phyloP scores from a whole-genome alignment of 2,329 filamentous ascomycete genomes.

The Colletotrichum phormii region DNA sequence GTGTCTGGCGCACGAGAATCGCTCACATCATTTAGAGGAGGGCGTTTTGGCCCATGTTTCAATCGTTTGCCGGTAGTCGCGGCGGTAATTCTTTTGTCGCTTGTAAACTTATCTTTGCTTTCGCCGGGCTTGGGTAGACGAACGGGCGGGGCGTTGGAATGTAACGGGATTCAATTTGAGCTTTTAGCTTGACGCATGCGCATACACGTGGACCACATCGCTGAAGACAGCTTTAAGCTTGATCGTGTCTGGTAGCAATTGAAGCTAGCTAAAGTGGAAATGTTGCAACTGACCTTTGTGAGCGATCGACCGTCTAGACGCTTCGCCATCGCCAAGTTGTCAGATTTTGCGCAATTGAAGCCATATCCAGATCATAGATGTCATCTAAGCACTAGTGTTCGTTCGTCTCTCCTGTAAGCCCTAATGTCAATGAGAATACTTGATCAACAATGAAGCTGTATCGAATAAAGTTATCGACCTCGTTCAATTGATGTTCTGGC shows the following conservation, averaged over 20 bases:
- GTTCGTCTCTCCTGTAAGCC: too few relatives aligned
- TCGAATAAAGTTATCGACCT: too few relatives aligned
- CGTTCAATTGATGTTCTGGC: neutral
- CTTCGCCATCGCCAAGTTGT: neutral
- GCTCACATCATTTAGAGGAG: neutral
- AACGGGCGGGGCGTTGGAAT: neutral
- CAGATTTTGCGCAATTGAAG: neutral
- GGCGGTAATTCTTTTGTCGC: slow-evolving; percentile 3
- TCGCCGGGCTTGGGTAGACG: neutral
- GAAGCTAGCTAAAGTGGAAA: neutral
- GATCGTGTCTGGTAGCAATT: neutral
- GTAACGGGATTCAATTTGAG: neutral
- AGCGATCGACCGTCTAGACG: too few relatives aligned
- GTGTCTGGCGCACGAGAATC: neutral
- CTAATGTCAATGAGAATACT: too few relatives aligned
- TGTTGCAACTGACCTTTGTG: neutral
- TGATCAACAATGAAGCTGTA: too few relatives aligned
- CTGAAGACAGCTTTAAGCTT: neutral
- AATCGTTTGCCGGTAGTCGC: slow-evolving; percentile 5
- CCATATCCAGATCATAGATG: too few relatives aligned
- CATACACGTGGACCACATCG: neutral
- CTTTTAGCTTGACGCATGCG: neutral
- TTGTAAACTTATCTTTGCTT: neutral
- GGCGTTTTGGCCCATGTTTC: slow-evolving; percentile 23
- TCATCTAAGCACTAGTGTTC: too few relatives aligned